Base-by-base conservation (phyloP, 371 early-diverging fungal species). In the Apophysomyces variabilis region DNA sequence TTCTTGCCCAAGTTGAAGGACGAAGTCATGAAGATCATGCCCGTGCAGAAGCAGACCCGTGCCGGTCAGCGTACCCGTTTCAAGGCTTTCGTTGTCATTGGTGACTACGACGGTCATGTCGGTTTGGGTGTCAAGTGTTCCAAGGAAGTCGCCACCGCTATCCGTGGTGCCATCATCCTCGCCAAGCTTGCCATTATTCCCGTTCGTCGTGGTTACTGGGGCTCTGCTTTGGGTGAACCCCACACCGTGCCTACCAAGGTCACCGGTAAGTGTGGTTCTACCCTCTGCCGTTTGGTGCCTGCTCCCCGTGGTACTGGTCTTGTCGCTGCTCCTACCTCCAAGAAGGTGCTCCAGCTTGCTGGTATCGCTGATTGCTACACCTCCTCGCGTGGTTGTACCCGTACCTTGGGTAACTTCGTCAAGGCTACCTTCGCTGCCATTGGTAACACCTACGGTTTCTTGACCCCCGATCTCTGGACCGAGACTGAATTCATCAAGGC, bases 11-110 rank as follows among this genome's bases (percentile, higher is more conserved):
- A 90, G 70, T 89, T 99, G 72, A 96, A 96, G 93, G 98, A 98
- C 78, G 96, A 99, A 85, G 96, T 99, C 69, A 95, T 99, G 91
- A 95, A 95, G 89, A 95, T 97, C 78, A 97, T 96, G 88, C 96
- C 97, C 67, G 98, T 99, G 76, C 99, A 99, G 89, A 99, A 99
- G 91, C 99, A 99, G 87, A 99, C 98, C 75, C 93, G 95, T 81
- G 99, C 99, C 72, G 99, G 99, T 88, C 99, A 99, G 88, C 94
- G 97, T 72, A 98, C 99, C 74, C 93, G 96, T 71, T 98, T 99
- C 91, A 99, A 98, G 92, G 99, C 96, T 70, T 96, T 96, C 76
- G 98, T 97, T 63, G 93, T 95, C 87, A 93, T 98, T 74, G 99
- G 99, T 84, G 97, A 98, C 90, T 86, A 80, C 62, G 87, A 96